phyloP scores from a whole-genome alignment of 345 rosid species.

The Euphorbia peplus region DNA sequence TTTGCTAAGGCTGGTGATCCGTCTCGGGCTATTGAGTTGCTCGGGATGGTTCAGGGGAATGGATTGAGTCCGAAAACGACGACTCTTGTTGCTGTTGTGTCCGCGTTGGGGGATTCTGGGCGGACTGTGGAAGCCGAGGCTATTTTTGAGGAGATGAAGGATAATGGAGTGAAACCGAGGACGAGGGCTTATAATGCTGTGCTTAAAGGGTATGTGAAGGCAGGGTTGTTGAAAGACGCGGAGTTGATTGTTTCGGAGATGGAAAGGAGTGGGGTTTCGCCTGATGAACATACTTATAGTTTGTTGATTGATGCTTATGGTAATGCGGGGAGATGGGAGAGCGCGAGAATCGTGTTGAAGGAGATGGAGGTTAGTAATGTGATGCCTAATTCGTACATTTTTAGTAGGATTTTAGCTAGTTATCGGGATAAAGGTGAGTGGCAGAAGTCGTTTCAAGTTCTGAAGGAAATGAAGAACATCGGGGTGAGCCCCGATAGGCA shows the following conservation, averaged over 20 bases:
- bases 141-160: slow-evolving; percentile 86
- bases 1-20: slow-evolving; percentile 85
- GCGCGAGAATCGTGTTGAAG: slow-evolving; percentile 84
- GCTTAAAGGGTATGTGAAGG: slow-evolving; percentile 78
- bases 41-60: slow-evolving; percentile 64
- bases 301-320: slow-evolving; percentile 82
- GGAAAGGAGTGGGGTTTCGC: slow-evolving; percentile 80
- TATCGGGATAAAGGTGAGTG: slow-evolving; percentile 90
- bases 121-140: slow-evolving; percentile 86
- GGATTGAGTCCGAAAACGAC: slow-evolving; percentile 65
- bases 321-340: slow-evolving; percentile 93
- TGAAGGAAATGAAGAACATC: slow-evolving; percentile 78
- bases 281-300: slow-evolving; percentile 85
- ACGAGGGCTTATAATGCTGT: slow-evolving; percentile 83
- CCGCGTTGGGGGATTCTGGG: slow-evolving; percentile 58
- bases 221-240: slow-evolving; percentile 67
- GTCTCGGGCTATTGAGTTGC: slow-evolving; percentile 55
- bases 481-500: slow-evolving; percentile 84
- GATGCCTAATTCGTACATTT: slow-evolving; percentile 73
- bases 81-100: slow-evolving; percentile 59
- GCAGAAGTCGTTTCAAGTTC: slow-evolving; percentile 89
- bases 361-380: slow-evolving; percentile 82
- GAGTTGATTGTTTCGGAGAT: slow-evolving; percentile 81
- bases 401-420: slow-evolving; percentile 72
- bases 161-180: slow-evolving; percentile 65